Percentiles rank a stretch among this genome's conserved stretches.
Evolutionary conservation across 805 yeast species (phyloP).

Genomic region (Yarrowia sp.): DNA sequence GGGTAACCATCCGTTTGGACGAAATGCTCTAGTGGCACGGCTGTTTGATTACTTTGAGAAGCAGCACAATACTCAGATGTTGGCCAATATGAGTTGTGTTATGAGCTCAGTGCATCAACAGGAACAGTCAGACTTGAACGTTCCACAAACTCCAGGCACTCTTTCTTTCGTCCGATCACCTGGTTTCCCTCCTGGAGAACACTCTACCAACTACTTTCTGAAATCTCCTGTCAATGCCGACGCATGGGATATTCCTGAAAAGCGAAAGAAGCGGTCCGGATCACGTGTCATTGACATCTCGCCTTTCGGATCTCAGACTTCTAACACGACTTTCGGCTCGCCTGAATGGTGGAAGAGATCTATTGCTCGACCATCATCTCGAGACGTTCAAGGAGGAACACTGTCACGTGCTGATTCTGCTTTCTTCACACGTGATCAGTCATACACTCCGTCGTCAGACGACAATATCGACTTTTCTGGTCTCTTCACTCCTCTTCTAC

Average conservation of each 20-base stretch:
- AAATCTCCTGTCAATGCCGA: slow-evolving; percentile 26
- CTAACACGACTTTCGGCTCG: slow-evolving; percentile 14
- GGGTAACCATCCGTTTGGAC: slow-evolving; percentile 84
- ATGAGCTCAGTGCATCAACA: slow-evolving; percentile 54
- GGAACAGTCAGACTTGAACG: slow-evolving; percentile 41
- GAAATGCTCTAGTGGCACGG: slow-evolving; percentile 66
- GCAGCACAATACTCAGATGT: slow-evolving; percentile 79
- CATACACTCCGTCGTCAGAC: slow-evolving; percentile 9
- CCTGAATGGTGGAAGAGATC: slow-evolving; percentile 37
- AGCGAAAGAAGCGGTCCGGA: slow-evolving; percentile 2
- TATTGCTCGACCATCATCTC: neutral
- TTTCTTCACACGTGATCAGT: slow-evolving; percentile 11
- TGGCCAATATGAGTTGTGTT: slow-evolving; percentile 85
- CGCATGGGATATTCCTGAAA: slow-evolving; percentile 30
- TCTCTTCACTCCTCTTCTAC: slow-evolving; percentile 14
- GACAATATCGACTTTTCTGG: slow-evolving; percentile 29
- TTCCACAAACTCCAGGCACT: slow-evolving; percentile 44
- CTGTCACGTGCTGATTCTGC: neutral
- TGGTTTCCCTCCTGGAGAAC: slow-evolving; percentile 42
- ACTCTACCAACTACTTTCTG: slow-evolving; percentile 8
- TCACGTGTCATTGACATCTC: slow-evolving; percentile 7
- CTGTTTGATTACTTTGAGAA: slow-evolving; percentile 69
- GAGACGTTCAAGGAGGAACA: slow-evolving; percentile 6
- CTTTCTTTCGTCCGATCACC: slow-evolving; percentile 43
- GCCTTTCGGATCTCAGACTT: slow-evolving; percentile 14